A percentile compares a stretch with the other conserved stretches of the same genome.
Conservation (phyloP, 148 eudicot genomes). For the Rhododendron griersonianum region DNA sequence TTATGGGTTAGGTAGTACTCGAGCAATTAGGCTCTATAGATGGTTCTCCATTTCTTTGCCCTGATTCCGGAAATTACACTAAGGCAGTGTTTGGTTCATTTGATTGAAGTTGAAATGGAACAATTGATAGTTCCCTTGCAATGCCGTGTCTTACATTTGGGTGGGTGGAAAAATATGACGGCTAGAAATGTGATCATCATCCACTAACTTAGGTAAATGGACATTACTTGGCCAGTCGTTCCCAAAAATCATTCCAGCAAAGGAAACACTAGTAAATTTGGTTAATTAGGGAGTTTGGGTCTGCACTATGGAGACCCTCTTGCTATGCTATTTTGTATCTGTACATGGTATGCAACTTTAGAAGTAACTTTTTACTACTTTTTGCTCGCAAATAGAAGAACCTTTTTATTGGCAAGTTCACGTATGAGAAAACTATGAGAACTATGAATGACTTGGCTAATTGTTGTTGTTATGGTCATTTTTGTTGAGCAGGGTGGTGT, state of each 20-base stretch:
- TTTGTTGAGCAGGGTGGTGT: slow-evolving; percentile 41
- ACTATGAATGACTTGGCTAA: not conserved
- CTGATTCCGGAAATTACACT: not conserved
- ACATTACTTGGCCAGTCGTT: not conserved
- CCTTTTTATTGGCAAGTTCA: not conserved
- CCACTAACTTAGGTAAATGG: not conserved
- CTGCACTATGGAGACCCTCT: not conserved
- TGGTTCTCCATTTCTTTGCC: not conserved
- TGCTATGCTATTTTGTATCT: not conserved
- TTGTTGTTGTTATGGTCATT: not conserved
- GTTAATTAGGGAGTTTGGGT: not conserved
- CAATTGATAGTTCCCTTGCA: not conserved
- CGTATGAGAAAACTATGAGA: not conserved
- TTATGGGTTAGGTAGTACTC: not conserved
- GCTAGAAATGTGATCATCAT: not conserved
- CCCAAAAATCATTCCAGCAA: not conserved
- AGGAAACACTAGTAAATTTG: not conserved
- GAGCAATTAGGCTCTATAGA: not conserved
- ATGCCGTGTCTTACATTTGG: not conserved
- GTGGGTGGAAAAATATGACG: not conserved
- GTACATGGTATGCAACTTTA: not conserved
- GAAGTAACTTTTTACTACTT: not conserved
- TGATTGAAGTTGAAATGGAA: not conserved
- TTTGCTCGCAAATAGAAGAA: not conserved
- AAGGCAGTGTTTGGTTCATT: not conserved